Evolutionary conservation across 768 basidiomycete genomes (phyloP).

Genomic region (Leucocoprinus leucothites): DNA sequence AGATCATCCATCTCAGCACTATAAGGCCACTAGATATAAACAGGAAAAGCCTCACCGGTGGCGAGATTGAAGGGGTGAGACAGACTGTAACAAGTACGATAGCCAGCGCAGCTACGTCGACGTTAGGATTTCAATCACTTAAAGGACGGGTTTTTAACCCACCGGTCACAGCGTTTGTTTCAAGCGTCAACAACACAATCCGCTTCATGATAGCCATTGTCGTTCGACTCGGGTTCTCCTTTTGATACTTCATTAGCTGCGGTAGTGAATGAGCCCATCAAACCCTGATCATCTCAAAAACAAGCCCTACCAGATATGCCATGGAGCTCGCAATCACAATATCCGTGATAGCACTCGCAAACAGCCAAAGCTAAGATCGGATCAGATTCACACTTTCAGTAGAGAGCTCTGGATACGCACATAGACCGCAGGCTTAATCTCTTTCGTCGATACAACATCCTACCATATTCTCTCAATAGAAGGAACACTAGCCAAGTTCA

Average conservation of each 20-base stretch:
- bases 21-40: not conserved
- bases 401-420: not conserved
- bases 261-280: not conserved
- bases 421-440: not conserved
- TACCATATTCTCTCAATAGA: not conserved
- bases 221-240: not conserved
- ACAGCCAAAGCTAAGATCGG: not conserved
- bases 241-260: not conserved
- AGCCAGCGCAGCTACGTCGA: conserved; percentile 2
- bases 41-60: conserved; percentile 1
- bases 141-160: too few relatives aligned
- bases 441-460: not conserved
- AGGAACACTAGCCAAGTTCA: not conserved
- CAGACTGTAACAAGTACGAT: not conserved
- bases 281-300: not conserved
- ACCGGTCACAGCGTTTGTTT: conserved; percentile 5
- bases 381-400: not conserved
- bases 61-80: not conserved
- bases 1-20: too few relatives aligned
- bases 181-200: not conserved
- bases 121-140: too few relatives aligned
- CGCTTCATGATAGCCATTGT: not conserved
- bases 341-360: not conserved
- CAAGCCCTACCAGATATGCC: not conserved
- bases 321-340: conserved; percentile 3